Conservation (phyloP, 2,329 filamentous ascomycete species). For the Microdochium paspali region DNA sequence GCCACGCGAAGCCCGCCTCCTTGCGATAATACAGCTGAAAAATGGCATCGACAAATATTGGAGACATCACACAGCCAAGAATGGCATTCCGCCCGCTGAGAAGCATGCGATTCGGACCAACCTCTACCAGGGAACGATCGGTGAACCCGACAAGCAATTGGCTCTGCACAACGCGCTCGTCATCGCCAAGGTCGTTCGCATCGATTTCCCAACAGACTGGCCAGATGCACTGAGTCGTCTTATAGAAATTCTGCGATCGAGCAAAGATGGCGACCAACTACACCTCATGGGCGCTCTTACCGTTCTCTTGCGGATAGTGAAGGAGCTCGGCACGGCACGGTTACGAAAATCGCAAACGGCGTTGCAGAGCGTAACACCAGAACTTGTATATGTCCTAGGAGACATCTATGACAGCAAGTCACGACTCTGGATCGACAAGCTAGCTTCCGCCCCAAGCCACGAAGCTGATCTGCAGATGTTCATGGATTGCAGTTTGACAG, state of each 20-base stretch:
- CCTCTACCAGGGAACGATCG: conserved; percentile 66
- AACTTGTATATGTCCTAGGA: conserved; percentile 72
- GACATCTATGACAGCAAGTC: conserved; percentile 72
- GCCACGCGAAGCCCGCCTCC: conserved; percentile 70
- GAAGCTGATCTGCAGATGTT: conserved; percentile 49
- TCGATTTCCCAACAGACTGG: conserved; percentile 88
- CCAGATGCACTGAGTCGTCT: conserved; percentile 51
- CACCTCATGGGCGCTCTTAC: conserved; percentile 65
- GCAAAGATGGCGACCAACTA: conserved; percentile 47
- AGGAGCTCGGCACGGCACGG: conserved; percentile 77
- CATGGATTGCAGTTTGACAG: conserved; percentile 68
- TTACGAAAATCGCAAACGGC: conserved; percentile 66
- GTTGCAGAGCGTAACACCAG: conserved; percentile 69
- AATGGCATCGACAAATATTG: conserved; percentile 95
- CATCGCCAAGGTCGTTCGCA: conserved; percentile 76
- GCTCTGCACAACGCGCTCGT: conserved; percentile 84
- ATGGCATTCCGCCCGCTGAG: conserved; percentile 64
- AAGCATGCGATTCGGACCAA: conserved; percentile 68
- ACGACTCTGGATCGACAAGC: conserved; percentile 54
- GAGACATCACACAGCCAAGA: conserved; percentile 54
- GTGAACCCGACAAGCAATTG: conserved; percentile 65
- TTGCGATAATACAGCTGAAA: conserved; percentile 89
- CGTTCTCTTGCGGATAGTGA: conserved; percentile 76
- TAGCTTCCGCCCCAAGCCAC: conserved; percentile 48
- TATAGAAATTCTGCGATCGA: conserved; percentile 53